Conservation (phyloP, 495 filamentous ascomycete species). For the Jackrogersella multiformis region DNA sequence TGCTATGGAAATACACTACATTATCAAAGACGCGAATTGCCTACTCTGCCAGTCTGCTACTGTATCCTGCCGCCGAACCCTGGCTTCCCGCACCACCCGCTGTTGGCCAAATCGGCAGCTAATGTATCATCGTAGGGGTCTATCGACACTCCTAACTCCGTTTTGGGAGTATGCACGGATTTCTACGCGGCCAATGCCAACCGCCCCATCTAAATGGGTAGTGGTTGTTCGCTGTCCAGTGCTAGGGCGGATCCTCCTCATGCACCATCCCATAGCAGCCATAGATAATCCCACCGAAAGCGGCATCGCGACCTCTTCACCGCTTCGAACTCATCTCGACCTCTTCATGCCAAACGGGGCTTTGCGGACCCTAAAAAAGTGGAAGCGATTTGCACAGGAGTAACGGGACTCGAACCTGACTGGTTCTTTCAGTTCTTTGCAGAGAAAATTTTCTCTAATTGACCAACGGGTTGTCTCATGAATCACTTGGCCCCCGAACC, state of each 20-base stretch:
- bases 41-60: not conserved
- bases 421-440: conserved; percentile 15
- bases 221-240: conserved; percentile 40
- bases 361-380: conserved; percentile 26
- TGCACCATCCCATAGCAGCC: conserved; percentile 35
- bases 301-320: conserved; percentile 40
- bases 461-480: conserved; percentile 36
- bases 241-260: conserved; percentile 31
- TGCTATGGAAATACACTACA: conserved; percentile 34
- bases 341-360: conserved; percentile 28
- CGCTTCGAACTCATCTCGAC: conserved; percentile 32
- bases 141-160: conserved; percentile 37
- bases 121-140: conserved; percentile 22
- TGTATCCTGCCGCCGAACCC: conserved; percentile 34
- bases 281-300: conserved; percentile 27
- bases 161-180: conserved; percentile 35
- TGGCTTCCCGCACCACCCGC: conserved; percentile 41
- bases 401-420: conserved; percentile 27
- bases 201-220: conserved; percentile 40
- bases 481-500: conserved; percentile 14
- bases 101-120: conserved; percentile 31
- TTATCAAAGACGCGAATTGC: not conserved
- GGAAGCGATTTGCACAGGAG: conserved; percentile 31
- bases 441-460: conserved; percentile 33
- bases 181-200: conserved; percentile 18